Evolutionary conservation across 352 stramenopile genomes (phyloP).

Genomic region (Globisporangium radiosum): DNA sequence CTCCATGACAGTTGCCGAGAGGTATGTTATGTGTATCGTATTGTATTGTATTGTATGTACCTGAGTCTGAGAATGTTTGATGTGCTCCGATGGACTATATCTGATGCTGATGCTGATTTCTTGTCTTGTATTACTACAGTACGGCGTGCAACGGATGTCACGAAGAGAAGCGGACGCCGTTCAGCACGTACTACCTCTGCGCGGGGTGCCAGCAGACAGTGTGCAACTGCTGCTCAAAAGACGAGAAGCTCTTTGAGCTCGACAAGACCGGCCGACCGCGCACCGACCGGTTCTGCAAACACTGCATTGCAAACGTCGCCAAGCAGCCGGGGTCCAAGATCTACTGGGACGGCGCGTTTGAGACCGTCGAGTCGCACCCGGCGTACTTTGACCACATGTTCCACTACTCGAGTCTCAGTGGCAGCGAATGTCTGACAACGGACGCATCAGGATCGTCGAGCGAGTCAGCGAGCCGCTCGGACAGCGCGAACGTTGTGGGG

Average conservation of each 20-base stretch:
- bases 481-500: neutral
- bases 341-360: neutral
- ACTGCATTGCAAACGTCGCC: slow-evolving; percentile 23
- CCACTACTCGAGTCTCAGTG: neutral
- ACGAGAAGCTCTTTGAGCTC: slow-evolving; percentile 37
- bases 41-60: too few relatives aligned
- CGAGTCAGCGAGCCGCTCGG: neutral
- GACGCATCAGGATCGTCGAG: neutral
- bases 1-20: slow-evolving; percentile 6
- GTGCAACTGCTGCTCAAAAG: slow-evolving; percentile 39
- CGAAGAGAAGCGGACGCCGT: neutral
- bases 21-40: neutral
- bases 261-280: slow-evolving; percentile 29
- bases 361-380: neutral
- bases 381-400: slow-evolving; percentile 16
- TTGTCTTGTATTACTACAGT: slow-evolving; percentile 11
- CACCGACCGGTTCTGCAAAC: slow-evolving; percentile 38
- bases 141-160: slow-evolving; percentile 1
- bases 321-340: slow-evolving; percentile 8
- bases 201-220: slow-evolving; percentile 32
- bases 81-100: too few relatives aligned
- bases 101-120: too few relatives aligned
- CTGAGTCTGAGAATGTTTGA: too few relatives aligned
- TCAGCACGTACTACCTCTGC: slow-evolving; percentile 13
- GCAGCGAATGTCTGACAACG: slow-evolving; percentile 3